Conservation (phyloP, 148 eudicot genomes). For the Heliosperma pusillum region DNA sequence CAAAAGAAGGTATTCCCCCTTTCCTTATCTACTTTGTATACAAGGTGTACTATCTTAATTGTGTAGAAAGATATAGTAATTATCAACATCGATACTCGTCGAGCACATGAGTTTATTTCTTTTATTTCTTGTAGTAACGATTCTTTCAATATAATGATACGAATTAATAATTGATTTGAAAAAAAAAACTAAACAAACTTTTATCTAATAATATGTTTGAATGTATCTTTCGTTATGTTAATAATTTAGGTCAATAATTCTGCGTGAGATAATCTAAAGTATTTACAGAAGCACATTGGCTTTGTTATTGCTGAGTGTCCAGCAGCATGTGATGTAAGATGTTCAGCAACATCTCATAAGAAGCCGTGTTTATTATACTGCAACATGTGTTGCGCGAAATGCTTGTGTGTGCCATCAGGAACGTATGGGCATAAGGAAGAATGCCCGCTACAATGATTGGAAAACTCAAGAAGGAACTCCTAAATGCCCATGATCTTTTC, state of each 20-base stretch:
- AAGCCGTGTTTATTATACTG: conserved; percentile 24
- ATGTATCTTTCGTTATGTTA: too few relatives aligned
- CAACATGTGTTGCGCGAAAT: conserved; percentile 16
- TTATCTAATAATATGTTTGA: neutral
- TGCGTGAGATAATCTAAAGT: neutral
- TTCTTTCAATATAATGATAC: too few relatives aligned
- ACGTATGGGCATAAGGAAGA: conserved; percentile 17
- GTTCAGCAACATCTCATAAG: conserved; percentile 10
- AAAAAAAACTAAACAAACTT: too few relatives aligned
- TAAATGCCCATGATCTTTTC: conserved; percentile 18
- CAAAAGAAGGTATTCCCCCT: neutral
- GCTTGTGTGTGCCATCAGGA: conserved; percentile 24
- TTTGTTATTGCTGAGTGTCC: conserved; percentile 8
- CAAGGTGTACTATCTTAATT: neutral
- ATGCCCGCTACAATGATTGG: conserved; percentile 2
- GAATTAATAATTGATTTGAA: too few relatives aligned
- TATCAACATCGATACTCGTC: too few relatives aligned
- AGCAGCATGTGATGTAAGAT: conserved; percentile 13
- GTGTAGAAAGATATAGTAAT: too few relatives aligned
- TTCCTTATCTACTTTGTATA: neutral
- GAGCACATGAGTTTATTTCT: too few relatives aligned
- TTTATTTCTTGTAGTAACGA: too few relatives aligned
- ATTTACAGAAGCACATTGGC: neutral
- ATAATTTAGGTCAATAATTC: too few relatives aligned
- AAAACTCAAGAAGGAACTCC: conserved; percentile 15